Evolutionary conservation across 208 protist species (phyloP), one percentile per base, ranked within the genome.

Genomic region (Herpetomonas tarakana): DNA sequence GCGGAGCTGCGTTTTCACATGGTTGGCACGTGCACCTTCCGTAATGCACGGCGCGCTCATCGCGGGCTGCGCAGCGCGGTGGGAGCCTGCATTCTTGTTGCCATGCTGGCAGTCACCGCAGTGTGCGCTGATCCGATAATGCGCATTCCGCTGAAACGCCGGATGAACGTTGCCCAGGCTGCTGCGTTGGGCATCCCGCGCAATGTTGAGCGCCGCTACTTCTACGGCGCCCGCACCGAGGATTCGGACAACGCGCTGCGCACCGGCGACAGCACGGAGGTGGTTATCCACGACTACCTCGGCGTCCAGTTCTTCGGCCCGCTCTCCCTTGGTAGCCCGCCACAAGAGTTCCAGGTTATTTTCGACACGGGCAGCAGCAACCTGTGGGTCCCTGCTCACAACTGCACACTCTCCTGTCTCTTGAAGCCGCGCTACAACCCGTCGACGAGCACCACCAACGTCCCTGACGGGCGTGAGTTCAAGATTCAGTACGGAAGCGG

Each of bases 401-500:
- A 83, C 71, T 93, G 86, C 79, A 68, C 60, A 6, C 54, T 82
- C 14, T 78, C 68, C 7, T 83, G 74, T 47, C 56, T 77, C 0
- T 46, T 83, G 29, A 83, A 85, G 57, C 54, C 62, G 62, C 91
- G 90, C 65, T 98, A 98, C 75, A 64, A 97, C 61, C 54, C 69
- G 4, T 54, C 41, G 25, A 61, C 61, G 38, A 97, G 92, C 50
- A 81, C 66, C 12, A 92, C 93, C 3, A 96, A 97, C 65, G 41
- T 67, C 35, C 59, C 82, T 2, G 92, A 97, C 53, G 96, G 96
- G 26, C 82, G 74, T 2, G 44, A 58, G 22, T 98, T 98, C 73
- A 60, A 78, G 26, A 97, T 98, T 62, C 70, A 76, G 70, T 98
- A 99, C 66, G 97, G 97, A 58, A 90, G 78, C 72, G 98, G 97